A percentile compares a stretch with the other conserved stretches of the same genome.
Evolutionary conservation across 768 basidiomycete species (phyloP).

Genomic region (Daedalea quercina): DNA sequence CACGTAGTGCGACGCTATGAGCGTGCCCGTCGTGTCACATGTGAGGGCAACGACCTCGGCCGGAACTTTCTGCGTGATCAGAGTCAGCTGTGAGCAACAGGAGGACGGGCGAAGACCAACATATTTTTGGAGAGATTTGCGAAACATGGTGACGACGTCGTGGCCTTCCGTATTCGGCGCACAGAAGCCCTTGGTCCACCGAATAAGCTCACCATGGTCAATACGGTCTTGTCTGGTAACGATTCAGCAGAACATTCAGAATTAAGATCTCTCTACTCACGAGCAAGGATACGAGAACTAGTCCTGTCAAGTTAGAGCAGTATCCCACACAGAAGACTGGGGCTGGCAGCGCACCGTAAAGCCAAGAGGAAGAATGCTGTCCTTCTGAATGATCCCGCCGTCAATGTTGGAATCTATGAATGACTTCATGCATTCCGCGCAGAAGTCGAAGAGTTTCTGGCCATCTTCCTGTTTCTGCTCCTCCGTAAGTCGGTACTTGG

Average conservation of each 20-base stretch:
- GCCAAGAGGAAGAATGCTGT: conserved; percentile 70
- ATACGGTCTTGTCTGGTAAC: conserved; percentile 77
- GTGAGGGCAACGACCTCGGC: conserved; percentile 82
- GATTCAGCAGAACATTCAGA: not conserved
- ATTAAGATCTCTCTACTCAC: conserved; percentile 38
- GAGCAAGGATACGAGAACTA: conserved; percentile 94
- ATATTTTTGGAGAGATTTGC: conserved; percentile 66
- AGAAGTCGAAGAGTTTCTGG: conserved; percentile 93
- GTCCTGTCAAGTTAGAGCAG: conserved; percentile 11
- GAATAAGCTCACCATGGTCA: conserved; percentile 89
- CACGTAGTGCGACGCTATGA: conserved; percentile 96
- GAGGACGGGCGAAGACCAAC: conserved; percentile 35
- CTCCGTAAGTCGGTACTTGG: conserved; percentile 94
- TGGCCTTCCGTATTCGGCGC: conserved; percentile 85
- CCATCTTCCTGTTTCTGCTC: conserved; percentile 99
- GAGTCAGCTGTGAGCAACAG: not conserved
- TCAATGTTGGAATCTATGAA: conserved; percentile 76
- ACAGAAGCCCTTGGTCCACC: conserved; percentile 99
- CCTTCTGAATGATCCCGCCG: conserved; percentile 43
- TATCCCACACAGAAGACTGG: conserved; percentile 5
- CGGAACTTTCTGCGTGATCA: conserved; percentile 59
- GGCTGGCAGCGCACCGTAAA: conserved; percentile 72
- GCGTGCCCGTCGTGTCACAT: conserved; percentile 96
- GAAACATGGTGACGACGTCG: conserved; percentile 94
- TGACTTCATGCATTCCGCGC: conserved; percentile 85